Evolutionary conservation across 2,329 filamentous ascomycete species (phyloP).

Genomic region (Penicillium sp.): DNA sequence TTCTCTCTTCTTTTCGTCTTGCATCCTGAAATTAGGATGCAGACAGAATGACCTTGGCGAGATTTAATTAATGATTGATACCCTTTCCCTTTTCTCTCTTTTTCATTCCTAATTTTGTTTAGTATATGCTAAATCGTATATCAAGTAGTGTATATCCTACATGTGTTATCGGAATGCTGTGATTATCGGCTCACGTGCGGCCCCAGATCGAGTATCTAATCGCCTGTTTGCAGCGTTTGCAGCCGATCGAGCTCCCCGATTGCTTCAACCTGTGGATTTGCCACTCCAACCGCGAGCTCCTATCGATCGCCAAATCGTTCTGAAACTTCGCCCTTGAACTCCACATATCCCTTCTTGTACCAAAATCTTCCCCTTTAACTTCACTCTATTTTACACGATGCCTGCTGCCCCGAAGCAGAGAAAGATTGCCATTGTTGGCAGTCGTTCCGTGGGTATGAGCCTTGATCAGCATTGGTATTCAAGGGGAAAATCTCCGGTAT

Average conservation of each 20-base stretch:
- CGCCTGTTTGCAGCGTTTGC: slow-evolving; percentile 27
- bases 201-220: slow-evolving; percentile 10
- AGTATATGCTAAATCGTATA: neutral
- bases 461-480: neutral
- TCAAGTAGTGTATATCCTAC: neutral
- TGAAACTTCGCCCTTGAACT: neutral
- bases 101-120: neutral
- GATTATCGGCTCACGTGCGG: neutral
- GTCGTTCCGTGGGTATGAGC: slow-evolving; percentile 77
- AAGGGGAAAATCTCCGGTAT: neutral
- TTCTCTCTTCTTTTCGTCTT: neutral
- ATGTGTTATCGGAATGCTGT: too few species aligned
- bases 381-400: slow-evolving; percentile 48
- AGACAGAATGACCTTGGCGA: neutral
- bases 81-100: neutral
- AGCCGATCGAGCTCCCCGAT: slow-evolving; percentile 17
- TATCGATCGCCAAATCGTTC: neutral
- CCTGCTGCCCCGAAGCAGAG: slow-evolving; percentile 77
- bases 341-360: neutral
- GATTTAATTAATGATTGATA: neutral
- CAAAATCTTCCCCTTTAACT: neutral
- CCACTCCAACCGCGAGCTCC: slow-evolving; percentile 16
- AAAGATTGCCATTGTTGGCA: slow-evolving; percentile 95
- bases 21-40: neutral
- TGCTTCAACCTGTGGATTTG: slow-evolving; percentile 24